Percentiles rank a stretch among this genome's conserved stretches.
Evolutionary conservation across 2,329 filamentous ascomycete genomes (phyloP).

Genomic region (Rugonectria rugulosa): DNA sequence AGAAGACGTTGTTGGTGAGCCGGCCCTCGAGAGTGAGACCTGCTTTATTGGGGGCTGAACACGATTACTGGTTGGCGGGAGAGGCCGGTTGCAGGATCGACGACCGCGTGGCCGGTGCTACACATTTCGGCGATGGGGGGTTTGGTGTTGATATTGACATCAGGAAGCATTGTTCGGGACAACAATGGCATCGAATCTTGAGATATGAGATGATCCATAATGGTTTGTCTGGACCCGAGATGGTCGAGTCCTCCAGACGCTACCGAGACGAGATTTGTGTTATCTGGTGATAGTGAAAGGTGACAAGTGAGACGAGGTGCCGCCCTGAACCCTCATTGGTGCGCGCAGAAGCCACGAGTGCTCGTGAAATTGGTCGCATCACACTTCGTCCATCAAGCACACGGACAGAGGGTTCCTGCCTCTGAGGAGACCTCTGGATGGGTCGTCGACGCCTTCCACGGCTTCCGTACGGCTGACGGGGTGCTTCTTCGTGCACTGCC

Average conservation of each 20-base stretch:
- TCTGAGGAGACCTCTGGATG: background rate
- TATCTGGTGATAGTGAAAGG: constrained; percentile 14
- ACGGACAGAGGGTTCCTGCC: constrained; percentile 33
- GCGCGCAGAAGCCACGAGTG: constrained; percentile 20
- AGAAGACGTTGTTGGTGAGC: too few relatives aligned
- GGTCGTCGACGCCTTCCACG: background rate
- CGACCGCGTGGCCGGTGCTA: constrained; percentile 3
- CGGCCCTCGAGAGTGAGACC: too few relatives aligned
- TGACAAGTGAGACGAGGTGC: constrained; percentile 10
- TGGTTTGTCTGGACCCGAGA: constrained; percentile 3
- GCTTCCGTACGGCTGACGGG: constrained; percentile 16
- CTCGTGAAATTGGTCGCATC: constrained; percentile 34
- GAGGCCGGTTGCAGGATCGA: constrained; percentile 17
- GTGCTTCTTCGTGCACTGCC: constrained; percentile 26
- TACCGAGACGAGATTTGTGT: background rate
- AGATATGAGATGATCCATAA: constrained; percentile 4
- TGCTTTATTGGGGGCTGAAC: background rate
- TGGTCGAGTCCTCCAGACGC: background rate
- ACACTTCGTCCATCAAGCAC: constrained; percentile 11
- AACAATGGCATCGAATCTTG: background rate
- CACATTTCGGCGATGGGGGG: background rate
- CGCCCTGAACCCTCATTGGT: constrained; percentile 32
- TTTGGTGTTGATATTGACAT: background rate
- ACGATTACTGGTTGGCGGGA: background rate
- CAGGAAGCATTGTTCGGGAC: background rate